Evolutionary conservation across 305 asterid species (phyloP), one percentile per base, ranked within the genome.

Genomic region (Solanum hybrid): DNA sequence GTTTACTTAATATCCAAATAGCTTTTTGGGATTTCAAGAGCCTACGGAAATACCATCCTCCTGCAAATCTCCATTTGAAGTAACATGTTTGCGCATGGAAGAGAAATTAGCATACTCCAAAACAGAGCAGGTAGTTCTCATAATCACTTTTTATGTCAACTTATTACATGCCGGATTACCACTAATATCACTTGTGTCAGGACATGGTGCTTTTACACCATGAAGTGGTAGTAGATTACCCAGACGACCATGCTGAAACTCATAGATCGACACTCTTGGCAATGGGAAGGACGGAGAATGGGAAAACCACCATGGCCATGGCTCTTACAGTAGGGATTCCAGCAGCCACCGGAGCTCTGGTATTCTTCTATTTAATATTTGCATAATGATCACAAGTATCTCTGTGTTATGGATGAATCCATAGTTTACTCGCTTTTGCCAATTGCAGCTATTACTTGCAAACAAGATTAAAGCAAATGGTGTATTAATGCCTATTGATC

Each of bases 141-240:
- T 33, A 83, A 29, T 45, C 24, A 45, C 38, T 29, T 83, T 83
- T 83, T 31, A 8, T 15, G 38, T 31, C 38, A 29, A 27, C 37
- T 41, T 14, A 37, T 79, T 36, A 45, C 88, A 83, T 83, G 38
- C 37, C 6, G 29, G 38, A 83, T 45, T 83, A 83, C 37, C 27
- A 10, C 38, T 29, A 70, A 45, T 83, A 65, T 83, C 37, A 45
- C 11, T 83, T 45, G 75, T 90, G 73, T 31, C 84, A 97, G 99
- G 99, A 97, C 89, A 96, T 97, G 98, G 98, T 97, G 84, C 95
- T 97, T 87, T 91, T 97, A 92, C 98, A 95, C 93, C 99, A 97
- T 89, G 99, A 96, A 94, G 93, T 97, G 51, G 98, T 94, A 92
- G 95, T 96, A 89, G 98, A 96, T 5, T 96, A 94, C 91, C 97